These are phyloP conservation scores for Candida dajiaensis DNA, from an alignment of 805 yeast species.

Conservation along the genomic window DNA sequence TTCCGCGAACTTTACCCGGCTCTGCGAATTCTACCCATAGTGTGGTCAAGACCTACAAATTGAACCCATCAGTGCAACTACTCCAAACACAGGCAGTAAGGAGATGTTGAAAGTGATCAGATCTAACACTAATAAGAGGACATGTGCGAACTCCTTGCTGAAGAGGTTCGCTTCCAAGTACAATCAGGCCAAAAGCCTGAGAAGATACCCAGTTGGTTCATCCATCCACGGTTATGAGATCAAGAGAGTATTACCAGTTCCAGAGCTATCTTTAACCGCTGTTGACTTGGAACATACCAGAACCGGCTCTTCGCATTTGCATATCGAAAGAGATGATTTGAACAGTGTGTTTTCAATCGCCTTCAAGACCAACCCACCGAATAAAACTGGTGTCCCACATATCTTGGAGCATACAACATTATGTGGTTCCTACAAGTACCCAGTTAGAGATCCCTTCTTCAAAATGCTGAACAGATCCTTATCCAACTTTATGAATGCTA, in stretches of 20 bases:
- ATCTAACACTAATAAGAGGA: not conserved
- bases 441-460: slow-evolving; percentile 96
- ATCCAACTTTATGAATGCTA: slow-evolving; percentile 96
- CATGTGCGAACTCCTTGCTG: not conserved
- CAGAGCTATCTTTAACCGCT: slow-evolving; percentile 78
- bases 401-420: slow-evolving; percentile 93
- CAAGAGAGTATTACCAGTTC: slow-evolving; percentile 58
- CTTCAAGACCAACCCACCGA: slow-evolving; percentile 92
- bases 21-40: too few species aligned
- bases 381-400: slow-evolving; percentile 94
- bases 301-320: slow-evolving; percentile 79
- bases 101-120: not conserved
- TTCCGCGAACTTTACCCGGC: not conserved
- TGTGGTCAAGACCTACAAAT: too few species aligned
- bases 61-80: not conserved
- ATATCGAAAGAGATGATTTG: slow-evolving; percentile 73
- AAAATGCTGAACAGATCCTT: slow-evolving; percentile 94
- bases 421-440: slow-evolving; percentile 88
- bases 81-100: not conserved
- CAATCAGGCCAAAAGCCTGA: slow-evolving; percentile 29
- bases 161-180: slow-evolving; percentile 17
- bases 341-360: slow-evolving; percentile 87
- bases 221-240: slow-evolving; percentile 63
- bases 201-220: slow-evolving; percentile 60
- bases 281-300: slow-evolving; percentile 59